Base-by-base conservation (phyloP, 768 basidiomycete species). In the Coprinopsis cinerea region DNA sequence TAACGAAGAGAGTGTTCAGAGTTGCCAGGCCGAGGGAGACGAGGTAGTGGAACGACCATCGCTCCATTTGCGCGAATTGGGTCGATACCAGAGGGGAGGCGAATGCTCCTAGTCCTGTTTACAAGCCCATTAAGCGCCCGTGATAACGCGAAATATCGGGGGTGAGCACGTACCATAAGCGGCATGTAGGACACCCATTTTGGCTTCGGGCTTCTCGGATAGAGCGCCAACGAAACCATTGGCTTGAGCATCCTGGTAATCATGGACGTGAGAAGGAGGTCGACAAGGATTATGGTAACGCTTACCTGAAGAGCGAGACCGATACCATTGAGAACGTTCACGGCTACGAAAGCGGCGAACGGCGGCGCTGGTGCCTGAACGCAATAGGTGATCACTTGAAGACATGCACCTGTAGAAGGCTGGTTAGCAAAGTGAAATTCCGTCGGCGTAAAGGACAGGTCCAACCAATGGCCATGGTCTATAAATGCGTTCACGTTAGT, bases 41-140 rank as follows among this genome's bases (percentile, higher is more conserved):
- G 7, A 92, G 71, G 58, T 82, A 93, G 61, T 92, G 85, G 61
- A 86, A 84, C 0, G 82, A 86, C 91, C 90, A 92, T 28, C 68
- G 74, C 0, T 55, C 62, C 22, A 78, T 57, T 49, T 80, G 78
- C 0, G 87, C 72, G 55, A 94, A 93, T 50, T 91, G 86, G 0
- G 92, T 94, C 0, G 91, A 77, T 0, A 85, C 79, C 15, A 94
- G 73, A 2, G 92, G 92, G 0, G 90, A 64, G 6, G 69, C 69
- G 9, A 88, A 67, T 1, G 85, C 85, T 1, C 86, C 86, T 0
- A 75, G 66, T n/a, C 86, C 85, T 87, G 32, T 32, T 40, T n/a
- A 35, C 41, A 25, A 32, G 7, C 15, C 15, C 7, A 7, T 7
- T 32, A 7, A 32, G 30, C 15, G 9, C 15, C 30, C 9, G 7